Evolutionary conservation across 495 filamentous ascomycete species (phyloP), one percentile per base, ranked within the genome.

Genomic region (Daldinia bambusicola): DNA sequence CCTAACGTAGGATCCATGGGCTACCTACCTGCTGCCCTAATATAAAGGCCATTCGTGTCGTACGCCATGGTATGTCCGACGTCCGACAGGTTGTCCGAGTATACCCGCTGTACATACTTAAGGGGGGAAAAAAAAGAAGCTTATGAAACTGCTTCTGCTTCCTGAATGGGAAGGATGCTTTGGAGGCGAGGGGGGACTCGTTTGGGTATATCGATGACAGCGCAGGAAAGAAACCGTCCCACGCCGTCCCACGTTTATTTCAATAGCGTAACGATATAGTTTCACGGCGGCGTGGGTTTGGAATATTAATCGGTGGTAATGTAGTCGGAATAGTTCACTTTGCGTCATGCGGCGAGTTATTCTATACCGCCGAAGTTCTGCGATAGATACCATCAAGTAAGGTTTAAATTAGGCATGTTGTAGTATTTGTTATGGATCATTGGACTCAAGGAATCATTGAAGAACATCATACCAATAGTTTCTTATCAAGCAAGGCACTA

Each of bases 41-140:
- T 26, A 26, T 26, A 26, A 26, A n/a, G 41, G 8, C 41, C 41
- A 26, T 26, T 22, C 43, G 20, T 18, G 62, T 57, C 37, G 62
- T 26, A 65, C 4, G 22, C 53, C 62, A 38, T 26, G 13, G 38
- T 50, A 57, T 38, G 53, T 9, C 61, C 52, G 61, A 50, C 34
- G 10, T 38, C 37, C 53, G 18, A 37, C 2, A 37, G 41, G 16
- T 20, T 45, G 41, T 45, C 41, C 9, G 41, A 16, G 9, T 18
- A 45, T 45, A 45, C 16, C n/a, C 18, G n/a, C 37, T n/a, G 6
- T n/a, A 22, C 41, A 14, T 10, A 45, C 26, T 1, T 26, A 26
- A 1, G 26, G 26, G n/a, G n/a, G n/a, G n/a, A n/a, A n/a, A 26
- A 26, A 3, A 26, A 26, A 22, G 41, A 45, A 45, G 41, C 18